phyloP scores from a whole-genome alignment of 768 basidiomycete genomes.

The Leucocoprinus leucothites region DNA sequence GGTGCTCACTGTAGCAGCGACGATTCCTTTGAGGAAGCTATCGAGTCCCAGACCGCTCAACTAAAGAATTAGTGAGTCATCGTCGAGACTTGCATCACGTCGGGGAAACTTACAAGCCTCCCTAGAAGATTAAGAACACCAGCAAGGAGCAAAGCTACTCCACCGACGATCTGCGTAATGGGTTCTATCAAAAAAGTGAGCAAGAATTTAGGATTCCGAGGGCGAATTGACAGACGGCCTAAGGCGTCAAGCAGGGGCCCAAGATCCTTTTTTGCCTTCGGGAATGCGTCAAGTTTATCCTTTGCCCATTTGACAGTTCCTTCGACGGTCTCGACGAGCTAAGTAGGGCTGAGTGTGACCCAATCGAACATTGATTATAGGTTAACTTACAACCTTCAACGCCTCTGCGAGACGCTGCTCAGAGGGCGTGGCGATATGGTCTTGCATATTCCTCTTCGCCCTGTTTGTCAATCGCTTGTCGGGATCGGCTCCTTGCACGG shows the following conservation, averaged over 20 bases:
- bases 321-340: slow-evolving; percentile 34
- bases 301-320: slow-evolving; percentile 37
- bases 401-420: slow-evolving; percentile 37
- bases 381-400: slow-evolving; percentile 29
- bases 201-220: background rate
- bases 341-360: background rate
- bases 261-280: slow-evolving; percentile 35
- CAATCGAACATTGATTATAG: background rate
- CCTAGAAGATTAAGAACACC: slow-evolving; percentile 35
- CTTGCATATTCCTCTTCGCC: slow-evolving; percentile 30
- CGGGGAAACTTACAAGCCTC: slow-evolving; percentile 17
- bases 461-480: slow-evolving; percentile 30
- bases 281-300: slow-evolving; percentile 33
- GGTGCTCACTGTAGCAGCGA: slow-evolving; percentile 24
- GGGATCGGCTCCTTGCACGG: slow-evolving; percentile 33
- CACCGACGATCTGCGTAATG: slow-evolving; percentile 34
- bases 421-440: slow-evolving; percentile 34
- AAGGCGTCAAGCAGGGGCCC: slow-evolving; percentile 18
- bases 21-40: slow-evolving; percentile 28
- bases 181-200: slow-evolving; percentile 22
- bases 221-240: slow-evolving; percentile 24
- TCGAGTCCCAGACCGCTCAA: slow-evolving; percentile 31
- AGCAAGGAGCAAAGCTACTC: slow-evolving; percentile 31
- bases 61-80: background rate
- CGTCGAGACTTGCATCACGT: background rate